Evolutionary conservation across 2,329 filamentous ascomycete species (phyloP), one percentile per base, ranked within the genome.

Genomic region (Trichoderma sp.): DNA sequence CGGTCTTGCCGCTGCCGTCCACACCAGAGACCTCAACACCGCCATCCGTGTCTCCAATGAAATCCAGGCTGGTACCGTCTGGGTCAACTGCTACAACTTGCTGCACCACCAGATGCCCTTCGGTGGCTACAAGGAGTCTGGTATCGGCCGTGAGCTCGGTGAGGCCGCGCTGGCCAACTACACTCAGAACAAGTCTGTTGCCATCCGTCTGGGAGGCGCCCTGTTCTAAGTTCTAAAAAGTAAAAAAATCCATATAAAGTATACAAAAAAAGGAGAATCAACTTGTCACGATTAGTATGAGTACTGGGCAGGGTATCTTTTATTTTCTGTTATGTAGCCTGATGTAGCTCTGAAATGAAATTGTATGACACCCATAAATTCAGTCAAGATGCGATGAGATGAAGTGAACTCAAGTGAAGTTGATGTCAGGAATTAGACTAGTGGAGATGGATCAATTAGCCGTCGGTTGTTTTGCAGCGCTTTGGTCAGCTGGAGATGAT

Each of bases 11-110:
- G 92, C 94, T 73, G 94, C 93, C 78, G 89, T 97, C 63, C 94
- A 97, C 90, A 97, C 94, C 81, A 92, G 85, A 80, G 91, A 95
- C 86, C 88, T 97, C 83, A 95, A 94, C 89, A 95, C 93, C 0
- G 94, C 94, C 80, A 90, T 97, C 83, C 91, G 93, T 75, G 93
- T 96, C 75, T 92, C 91, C 84, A 95, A 95, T 84, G 87, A 86
- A 14, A 87, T 97, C 81, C 90, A 89, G 83, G 94, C 94, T 41
- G 95, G 93, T 77, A 90, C 89, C 53, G 87, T 90, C 77, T 91
- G 89, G 89, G 87, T 90, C 77, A 88, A 87, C 81, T 87, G 84
- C 78, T 88, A 96, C 86, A 97, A 97, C 85, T 86, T 91, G 77
- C 86, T 97, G 1, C 90, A 93, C 83, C 90, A 91, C 85, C 88